Conservation (phyloP, 148 eudicot species). For the Fallopia convolvulus region DNA sequence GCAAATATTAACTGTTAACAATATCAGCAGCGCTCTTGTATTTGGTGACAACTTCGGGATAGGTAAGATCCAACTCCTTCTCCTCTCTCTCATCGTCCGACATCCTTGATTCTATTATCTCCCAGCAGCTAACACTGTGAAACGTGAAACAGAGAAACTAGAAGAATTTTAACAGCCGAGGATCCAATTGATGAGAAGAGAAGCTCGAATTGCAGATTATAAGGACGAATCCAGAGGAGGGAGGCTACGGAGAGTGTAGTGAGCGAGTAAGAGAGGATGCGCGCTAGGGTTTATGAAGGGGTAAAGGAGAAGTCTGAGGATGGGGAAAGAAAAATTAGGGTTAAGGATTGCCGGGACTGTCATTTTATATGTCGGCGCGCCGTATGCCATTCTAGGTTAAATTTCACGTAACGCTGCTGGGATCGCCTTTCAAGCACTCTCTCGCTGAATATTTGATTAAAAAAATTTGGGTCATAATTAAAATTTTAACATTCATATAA, state of each 20-base stretch:
- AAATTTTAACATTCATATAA: too few species aligned
- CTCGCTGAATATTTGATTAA: too few species aligned
- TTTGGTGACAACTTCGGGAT: conserved; percentile 90
- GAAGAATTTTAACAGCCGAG: neutral
- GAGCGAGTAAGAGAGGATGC: neutral
- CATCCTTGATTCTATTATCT: conserved; percentile 23
- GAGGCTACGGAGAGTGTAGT: neutral
- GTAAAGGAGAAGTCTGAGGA: neutral
- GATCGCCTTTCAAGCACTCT: too few species aligned
- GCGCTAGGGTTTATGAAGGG: neutral
- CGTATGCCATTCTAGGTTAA: neutral
- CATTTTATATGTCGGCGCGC: neutral
- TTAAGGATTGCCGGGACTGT: neutral
- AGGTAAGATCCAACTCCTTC: conserved; percentile 80
- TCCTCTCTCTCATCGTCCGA: conserved; percentile 94
- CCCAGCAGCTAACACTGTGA: neutral
- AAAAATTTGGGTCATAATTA: too few species aligned
- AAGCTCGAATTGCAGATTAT: neutral
- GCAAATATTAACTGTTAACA: conserved; percentile 45
- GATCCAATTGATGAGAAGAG: neutral
- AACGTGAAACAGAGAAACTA: neutral
- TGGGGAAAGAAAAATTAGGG: neutral
- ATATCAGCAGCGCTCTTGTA: conserved; percentile 90
- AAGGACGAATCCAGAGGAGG: neutral
- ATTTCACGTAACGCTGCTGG: neutral